phyloP scores from a whole-genome alignment of 257 asterid species.

The Linaria vulgaris region DNA sequence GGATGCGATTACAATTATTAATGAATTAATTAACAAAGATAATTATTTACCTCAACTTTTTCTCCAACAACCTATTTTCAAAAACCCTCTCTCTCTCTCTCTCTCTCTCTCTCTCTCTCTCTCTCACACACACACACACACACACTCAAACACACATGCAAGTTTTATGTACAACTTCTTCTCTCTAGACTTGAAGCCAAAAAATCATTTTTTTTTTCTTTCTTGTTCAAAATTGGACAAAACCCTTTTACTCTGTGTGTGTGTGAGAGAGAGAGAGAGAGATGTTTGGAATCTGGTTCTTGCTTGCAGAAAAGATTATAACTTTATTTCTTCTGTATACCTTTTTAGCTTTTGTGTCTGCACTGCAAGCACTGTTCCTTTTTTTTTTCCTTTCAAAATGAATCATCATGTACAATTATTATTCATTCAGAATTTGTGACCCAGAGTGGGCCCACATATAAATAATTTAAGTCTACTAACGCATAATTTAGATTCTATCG shows the following conservation, averaged over 20 bases:
- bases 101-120: constrained; percentile 35
- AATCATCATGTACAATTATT: constrained; percentile 42
- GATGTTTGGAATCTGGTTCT: constrained; percentile 42
- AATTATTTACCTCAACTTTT: constrained; percentile 38
- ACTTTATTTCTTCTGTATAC: constrained; percentile 31
- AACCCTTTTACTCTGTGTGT: constrained; percentile 17
- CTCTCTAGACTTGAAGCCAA: constrained; percentile 24
- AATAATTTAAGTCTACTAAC: too few species aligned
- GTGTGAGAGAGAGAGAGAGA: too few species aligned
- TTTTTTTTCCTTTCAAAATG: constrained; percentile 9
- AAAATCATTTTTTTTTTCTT: constrained; percentile 27
- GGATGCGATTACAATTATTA: constrained; percentile 17
- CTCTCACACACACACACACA: constrained; percentile 14
- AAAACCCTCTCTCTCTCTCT: constrained; percentile 31
- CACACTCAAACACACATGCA: background rate
- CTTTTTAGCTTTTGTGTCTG: constrained; percentile 33
- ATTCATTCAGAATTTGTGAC: too few species aligned
- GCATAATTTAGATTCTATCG: too few species aligned
- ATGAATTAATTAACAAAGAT: constrained; percentile 15
- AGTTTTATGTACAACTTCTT: constrained; percentile 5
- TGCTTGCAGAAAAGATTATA: constrained; percentile 42
- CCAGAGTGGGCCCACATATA: too few species aligned
- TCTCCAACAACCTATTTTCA: too few species aligned
- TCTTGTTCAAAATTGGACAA: constrained; percentile 28
- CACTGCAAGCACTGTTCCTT: constrained; percentile 28